Base-by-base conservation (phyloP, 805 yeast genomes). In the Nakazawaea peltata region DNA sequence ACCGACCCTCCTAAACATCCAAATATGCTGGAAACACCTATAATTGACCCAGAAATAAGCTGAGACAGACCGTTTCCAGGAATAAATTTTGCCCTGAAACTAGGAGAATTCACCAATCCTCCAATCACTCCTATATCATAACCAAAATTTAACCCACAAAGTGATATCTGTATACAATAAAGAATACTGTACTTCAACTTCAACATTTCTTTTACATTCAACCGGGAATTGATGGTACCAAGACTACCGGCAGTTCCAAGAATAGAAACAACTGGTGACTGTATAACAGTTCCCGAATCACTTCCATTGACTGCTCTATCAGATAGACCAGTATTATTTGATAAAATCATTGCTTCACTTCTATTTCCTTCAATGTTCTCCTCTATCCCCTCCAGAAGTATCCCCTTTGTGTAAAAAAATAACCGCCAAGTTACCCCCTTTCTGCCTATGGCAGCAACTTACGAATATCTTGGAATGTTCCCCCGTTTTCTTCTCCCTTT, bases 101-200 rank as follows among this genome's bases (percentile, higher is more conserved):
- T n/a, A 4, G 59, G 53, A 33, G 55, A 41, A 28, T 53, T 56
- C 11, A 57, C 39, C 17, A 57, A 24, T 0, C 61, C 63, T 4
- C 63, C 63, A 31, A 59, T 45, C 1, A 54, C 54, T 1, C 65
- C 65, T 22, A 59, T 56, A 43, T 59, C 65, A 39, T 49, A 56
- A 1, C 65, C 65, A 34, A 56, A 59, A 1, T 55, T 36, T 5
- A 59, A 42, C 2, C 64, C 65, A 9, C 60, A 56, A 3, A 50
- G 31, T 5, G 58, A 47, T 17, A 58, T 52, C 5, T 46, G 40
- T 3, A 48, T 23, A 3, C 57, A 43, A 40, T 42, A 58, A 4
- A 36, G 7, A 2, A 48, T 44, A n/a, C 34, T 18, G 11, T 22
- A 29, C 22, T 14, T 37, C 31, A 37, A 33, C 15, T 37, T 37